Evolutionary conservation across 148 eudicot genomes (phyloP).

Genomic region (Polygonum aviculare): DNA sequence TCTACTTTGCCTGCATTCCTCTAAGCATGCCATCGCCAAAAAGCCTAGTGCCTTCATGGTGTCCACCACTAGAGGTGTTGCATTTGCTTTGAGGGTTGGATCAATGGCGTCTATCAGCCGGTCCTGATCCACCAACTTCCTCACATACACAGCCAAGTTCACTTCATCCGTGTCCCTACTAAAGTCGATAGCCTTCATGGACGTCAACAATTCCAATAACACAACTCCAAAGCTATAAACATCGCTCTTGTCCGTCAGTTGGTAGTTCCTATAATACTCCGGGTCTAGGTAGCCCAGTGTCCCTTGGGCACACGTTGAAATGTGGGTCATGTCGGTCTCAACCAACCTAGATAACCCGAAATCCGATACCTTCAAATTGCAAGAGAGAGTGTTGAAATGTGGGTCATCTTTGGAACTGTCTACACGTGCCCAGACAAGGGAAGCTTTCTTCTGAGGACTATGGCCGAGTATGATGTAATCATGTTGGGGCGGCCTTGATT

Average conservation of each 20-base stretch:
- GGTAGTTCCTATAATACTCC: conserved; percentile 76
- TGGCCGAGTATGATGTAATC: no score
- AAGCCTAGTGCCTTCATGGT: conserved; percentile 80
- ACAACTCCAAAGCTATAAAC: conserved; percentile 86
- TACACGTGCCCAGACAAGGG: no score
- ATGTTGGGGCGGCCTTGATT: no score
- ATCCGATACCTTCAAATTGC: conserved; percentile 31
- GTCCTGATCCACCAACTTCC: conserved; percentile 68
- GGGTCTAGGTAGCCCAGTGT: conserved; percentile 83
- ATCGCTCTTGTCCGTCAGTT: conserved; percentile 77
- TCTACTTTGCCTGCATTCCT: conserved; percentile 65
- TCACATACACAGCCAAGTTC: conserved; percentile 69
- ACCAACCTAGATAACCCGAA: conserved; percentile 78
- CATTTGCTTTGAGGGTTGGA: conserved; percentile 40
- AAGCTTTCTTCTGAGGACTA: no score
- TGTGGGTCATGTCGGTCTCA: conserved; percentile 66
- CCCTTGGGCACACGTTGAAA: conserved; percentile 84
- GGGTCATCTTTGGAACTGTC: no score
- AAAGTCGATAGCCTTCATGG: conserved; percentile 74
- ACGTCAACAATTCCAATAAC: conserved; percentile 68
- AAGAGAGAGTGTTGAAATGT: no score
- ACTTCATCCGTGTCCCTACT: conserved; percentile 67
- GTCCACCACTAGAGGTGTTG: conserved; percentile 48
- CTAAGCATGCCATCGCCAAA: conserved; percentile 66
- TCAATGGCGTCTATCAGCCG: conserved; percentile 55